phyloP scores from a whole-genome alignment of 2,329 filamentous ascomycete species.

The Arthroderma sp. region DNA sequence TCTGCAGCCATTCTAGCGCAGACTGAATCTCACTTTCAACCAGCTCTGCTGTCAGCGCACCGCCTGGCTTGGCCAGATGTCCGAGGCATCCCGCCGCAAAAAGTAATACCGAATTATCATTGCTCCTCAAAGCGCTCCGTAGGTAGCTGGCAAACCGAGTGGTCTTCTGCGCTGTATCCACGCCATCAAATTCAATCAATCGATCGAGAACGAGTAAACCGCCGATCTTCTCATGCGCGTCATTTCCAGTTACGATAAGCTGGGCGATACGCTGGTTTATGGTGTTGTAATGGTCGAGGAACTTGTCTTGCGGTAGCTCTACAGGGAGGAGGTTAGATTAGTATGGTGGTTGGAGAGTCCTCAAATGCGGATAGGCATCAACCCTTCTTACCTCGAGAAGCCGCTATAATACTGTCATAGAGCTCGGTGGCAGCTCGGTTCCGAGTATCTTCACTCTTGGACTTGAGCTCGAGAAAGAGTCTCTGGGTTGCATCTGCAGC shows the following conservation, averaged over 20 bases:
- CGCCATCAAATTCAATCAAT: conserved; percentile 90
- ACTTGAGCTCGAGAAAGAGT: conserved; percentile 46
- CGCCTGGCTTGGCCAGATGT: conserved; percentile 80
- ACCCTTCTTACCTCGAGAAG: conserved; percentile 35
- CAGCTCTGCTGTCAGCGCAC: conserved; percentile 84
- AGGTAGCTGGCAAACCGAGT: conserved; percentile 88
- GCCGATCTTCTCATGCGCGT: conserved; percentile 77
- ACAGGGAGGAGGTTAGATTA: conserved; percentile 7
- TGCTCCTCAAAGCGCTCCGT: conserved; percentile 74
- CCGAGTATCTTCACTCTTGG: conserved; percentile 41
- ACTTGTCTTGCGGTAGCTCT: conserved; percentile 74
- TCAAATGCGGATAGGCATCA: background rate
- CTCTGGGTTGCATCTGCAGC: conserved; percentile 42
- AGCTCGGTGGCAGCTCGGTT: conserved; percentile 40
- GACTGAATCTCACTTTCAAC: conserved; percentile 96
- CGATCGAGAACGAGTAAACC: conserved; percentile 86
- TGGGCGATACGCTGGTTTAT: conserved; percentile 54
- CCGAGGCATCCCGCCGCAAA: conserved; percentile 80
- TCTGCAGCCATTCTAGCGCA: conserved; percentile 91
- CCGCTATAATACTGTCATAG: conserved; percentile 35
- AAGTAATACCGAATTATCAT: conserved; percentile 82
- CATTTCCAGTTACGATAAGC: conserved; percentile 73
- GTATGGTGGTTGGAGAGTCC: background rate
- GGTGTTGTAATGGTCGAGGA: conserved; percentile 56
- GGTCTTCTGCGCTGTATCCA: conserved; percentile 85